Evolutionary conservation across 202 grass and related monocot genomes (phyloP).

Genomic region (Setaria italica): DNA sequence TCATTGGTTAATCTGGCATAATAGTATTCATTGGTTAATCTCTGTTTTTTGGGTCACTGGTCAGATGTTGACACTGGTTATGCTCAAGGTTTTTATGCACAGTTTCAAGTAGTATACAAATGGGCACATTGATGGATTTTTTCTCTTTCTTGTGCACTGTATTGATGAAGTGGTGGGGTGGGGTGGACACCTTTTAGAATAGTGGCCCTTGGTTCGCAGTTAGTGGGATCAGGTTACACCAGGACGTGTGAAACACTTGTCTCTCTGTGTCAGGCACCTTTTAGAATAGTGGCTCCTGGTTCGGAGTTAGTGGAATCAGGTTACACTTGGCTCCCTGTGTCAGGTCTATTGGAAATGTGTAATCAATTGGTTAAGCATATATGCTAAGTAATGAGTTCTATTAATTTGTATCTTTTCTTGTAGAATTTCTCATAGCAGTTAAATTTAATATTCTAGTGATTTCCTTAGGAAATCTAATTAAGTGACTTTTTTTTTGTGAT

Average conservation of each 20-base stretch:
- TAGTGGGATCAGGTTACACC: slow-evolving; percentile 22
- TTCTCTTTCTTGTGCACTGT: neutral
- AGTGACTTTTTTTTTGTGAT: neutral
- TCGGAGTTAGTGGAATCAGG: slow-evolving; percentile 24
- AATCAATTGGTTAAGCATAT: neutral
- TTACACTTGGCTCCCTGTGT: slow-evolving; percentile 19
- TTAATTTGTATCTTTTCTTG: neutral
- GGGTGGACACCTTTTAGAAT: neutral
- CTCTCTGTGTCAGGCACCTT: neutral
- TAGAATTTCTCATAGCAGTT: neutral
- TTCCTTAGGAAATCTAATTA: neutral
- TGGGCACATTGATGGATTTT: neutral
- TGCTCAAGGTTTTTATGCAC: slow-evolving; percentile 13
- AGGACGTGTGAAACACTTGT: neutral
- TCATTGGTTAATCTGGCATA: neutral
- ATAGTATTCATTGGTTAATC: neutral
- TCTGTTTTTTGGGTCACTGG: neutral
- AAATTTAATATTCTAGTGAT: slow-evolving; percentile 18
- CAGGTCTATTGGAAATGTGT: neutral
- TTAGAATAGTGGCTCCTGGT: neutral
- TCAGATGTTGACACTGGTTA: slow-evolving; percentile 2
- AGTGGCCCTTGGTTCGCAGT: neutral
- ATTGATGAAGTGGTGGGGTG: slow-evolving; percentile 19
- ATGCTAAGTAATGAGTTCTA: slow-evolving; percentile 10
- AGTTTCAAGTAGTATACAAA: neutral